These are phyloP conservation scores for Globisporangium recalcitrans DNA, from an alignment of 352 stramenopile species.

Conservation along the genomic window DNA sequence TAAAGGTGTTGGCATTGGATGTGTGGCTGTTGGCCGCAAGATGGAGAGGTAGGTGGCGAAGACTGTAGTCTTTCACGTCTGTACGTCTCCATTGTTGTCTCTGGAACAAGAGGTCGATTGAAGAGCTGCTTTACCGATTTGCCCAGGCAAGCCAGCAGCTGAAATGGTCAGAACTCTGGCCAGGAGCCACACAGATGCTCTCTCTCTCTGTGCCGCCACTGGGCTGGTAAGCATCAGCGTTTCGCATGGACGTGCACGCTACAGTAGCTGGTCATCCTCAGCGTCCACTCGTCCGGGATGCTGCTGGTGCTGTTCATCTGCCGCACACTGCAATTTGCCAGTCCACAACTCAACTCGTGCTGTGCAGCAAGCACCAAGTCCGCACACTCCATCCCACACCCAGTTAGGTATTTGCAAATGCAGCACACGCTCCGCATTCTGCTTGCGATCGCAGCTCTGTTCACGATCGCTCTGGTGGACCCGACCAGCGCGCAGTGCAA, in stretches of 20 bases:
- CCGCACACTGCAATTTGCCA: no score
- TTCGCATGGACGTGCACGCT: background rate
- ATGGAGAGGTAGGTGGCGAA: background rate
- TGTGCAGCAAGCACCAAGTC: background rate
- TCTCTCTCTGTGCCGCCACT: background rate
- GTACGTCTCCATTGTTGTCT: no score
- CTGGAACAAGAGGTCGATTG: no score
- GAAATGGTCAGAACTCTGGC: background rate
- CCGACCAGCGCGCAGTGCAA: background rate
- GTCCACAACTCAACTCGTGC: background rate
- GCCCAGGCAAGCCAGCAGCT: background rate
- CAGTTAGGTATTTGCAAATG: background rate
- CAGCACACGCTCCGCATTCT: background rate
- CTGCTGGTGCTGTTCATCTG: background rate
- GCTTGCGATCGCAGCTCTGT: background rate
- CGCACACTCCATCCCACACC: background rate
- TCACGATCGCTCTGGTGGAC: background rate
- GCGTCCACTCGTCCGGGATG: background rate
- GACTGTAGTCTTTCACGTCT: no score
- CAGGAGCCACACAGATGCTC: background rate
- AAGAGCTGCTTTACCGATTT: background rate
- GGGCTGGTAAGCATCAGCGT: background rate
- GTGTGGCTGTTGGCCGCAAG: no score
- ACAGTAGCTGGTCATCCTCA: background rate
- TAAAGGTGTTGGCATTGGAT: background rate